Percentiles rank a stretch among this genome's conserved stretches.
Evolutionary conservation across 139 green algal genomes (phyloP).

Genomic region (Astrephomene gubernaculifera): DNA sequence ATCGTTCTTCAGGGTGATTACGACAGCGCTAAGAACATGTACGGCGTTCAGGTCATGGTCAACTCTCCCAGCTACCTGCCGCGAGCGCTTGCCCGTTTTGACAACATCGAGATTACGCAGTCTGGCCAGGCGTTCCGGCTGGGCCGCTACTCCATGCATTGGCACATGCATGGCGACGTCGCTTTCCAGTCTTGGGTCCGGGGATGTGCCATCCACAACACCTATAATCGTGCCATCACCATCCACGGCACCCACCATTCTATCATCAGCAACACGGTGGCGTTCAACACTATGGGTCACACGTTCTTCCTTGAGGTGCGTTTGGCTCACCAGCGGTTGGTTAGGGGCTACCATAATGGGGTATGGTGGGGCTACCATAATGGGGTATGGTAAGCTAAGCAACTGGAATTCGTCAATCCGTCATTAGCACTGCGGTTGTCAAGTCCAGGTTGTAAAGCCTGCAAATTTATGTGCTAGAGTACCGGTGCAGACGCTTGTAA

Average conservation of each 20-base stretch:
- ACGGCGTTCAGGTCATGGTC: constrained; percentile 66
- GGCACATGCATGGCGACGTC: constrained; percentile 75
- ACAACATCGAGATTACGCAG: constrained; percentile 59
- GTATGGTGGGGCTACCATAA: too few relatives aligned
- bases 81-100: constrained; percentile 17
- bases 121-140: constrained; percentile 66
- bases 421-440: too few relatives aligned
- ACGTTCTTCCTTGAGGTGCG: constrained; percentile 66
- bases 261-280: constrained; percentile 65
- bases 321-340: background rate
- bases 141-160: constrained; percentile 81
- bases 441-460: too few relatives aligned
- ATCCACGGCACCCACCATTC: constrained; percentile 67
- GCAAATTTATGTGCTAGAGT: too few relatives aligned
- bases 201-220: constrained; percentile 68
- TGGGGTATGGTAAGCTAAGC: too few relatives aligned
- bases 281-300: constrained; percentile 78
- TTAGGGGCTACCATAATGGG: too few relatives aligned
- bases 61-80: constrained; percentile 35
- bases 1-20: constrained; percentile 63
- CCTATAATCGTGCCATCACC: constrained; percentile 74
- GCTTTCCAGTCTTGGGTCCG: constrained; percentile 56
- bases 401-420: too few relatives aligned
- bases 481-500: too few relatives aligned
- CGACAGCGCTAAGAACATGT: constrained; percentile 46